Conservation (phyloP, 2,329 filamentous ascomycete genomes). For the Akanthomyces muscarius region DNA sequence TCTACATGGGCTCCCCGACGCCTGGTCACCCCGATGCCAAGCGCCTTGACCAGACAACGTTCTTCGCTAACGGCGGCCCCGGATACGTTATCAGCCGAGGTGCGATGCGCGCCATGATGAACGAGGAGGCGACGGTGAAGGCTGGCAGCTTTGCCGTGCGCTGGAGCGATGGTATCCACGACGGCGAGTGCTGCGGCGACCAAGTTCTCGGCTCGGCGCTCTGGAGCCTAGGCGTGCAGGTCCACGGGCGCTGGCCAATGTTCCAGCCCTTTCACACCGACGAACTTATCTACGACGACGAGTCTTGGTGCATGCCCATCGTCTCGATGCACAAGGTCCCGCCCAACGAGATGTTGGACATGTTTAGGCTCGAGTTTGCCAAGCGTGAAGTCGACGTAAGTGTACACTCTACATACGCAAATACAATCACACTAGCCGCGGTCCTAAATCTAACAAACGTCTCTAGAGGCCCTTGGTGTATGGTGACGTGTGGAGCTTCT, state of each 20-base stretch:
- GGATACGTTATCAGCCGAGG: conserved; percentile 18
- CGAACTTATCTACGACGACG: conserved; percentile 5
- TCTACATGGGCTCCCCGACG: conserved; percentile 6
- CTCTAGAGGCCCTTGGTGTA: conserved; percentile 1
- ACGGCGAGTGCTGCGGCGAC: conserved; percentile 19
- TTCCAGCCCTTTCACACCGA: conserved; percentile 9
- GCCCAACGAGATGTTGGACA: conserved; percentile 7
- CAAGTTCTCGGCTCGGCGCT: conserved; percentile 11
- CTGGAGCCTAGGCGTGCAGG: not conserved
- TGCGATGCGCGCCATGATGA: not conserved
- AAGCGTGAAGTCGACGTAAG: not conserved
- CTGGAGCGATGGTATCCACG: conserved; percentile 1
- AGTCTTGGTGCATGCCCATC: conserved; percentile 16
- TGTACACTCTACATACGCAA: no score
- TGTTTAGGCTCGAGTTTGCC: conserved; percentile 17
- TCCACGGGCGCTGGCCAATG: conserved; percentile 17
- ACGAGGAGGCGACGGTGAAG: conserved; percentile 5
- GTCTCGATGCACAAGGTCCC: conserved; percentile 16
- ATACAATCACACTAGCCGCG: not conserved
- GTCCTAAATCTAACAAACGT: conserved; percentile 26
- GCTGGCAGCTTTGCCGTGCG: not conserved
- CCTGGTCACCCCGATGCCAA: not conserved
- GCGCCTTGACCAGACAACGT: not conserved
- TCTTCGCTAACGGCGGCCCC: conserved; percentile 19
- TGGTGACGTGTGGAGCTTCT: conserved; percentile 5